Evolutionary conservation across 2,329 filamentous ascomycete genomes (phyloP).

Genomic region (Talaromyces sp.): DNA sequence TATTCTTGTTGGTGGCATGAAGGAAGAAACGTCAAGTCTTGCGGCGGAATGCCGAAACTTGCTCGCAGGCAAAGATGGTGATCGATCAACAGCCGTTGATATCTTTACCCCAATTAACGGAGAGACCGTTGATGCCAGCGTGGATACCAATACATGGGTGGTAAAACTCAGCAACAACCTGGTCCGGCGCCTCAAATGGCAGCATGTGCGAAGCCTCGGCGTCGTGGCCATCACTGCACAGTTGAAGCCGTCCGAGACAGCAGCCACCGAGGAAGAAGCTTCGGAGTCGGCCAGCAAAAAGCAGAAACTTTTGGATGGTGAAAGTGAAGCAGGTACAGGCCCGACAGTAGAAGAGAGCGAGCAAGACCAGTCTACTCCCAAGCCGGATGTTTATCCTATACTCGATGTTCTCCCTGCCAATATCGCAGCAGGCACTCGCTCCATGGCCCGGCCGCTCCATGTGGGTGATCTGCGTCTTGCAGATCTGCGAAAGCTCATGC

Average conservation of each 20-base stretch:
- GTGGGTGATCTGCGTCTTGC: slow-evolving; percentile 89
- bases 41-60: slow-evolving; percentile 75
- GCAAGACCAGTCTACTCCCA: slow-evolving; percentile 21
- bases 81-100: slow-evolving; percentile 12
- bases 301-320: slow-evolving; percentile 44
- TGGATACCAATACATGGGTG: slow-evolving; percentile 96
- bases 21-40: slow-evolving; percentile 70
- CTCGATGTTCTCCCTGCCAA: slow-evolving; percentile 56
- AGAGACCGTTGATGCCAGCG: slow-evolving; percentile 75
- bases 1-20: slow-evolving; percentile 79
- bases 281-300: slow-evolving; percentile 46
- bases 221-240: slow-evolving; percentile 88
- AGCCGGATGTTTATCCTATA: slow-evolving; percentile 41
- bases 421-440: slow-evolving; percentile 67
- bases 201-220: slow-evolving; percentile 81
- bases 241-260: slow-evolving; percentile 48
- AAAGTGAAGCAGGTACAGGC: slow-evolving; percentile 36
- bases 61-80: slow-evolving; percentile 40
- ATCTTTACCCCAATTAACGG: slow-evolving; percentile 81
- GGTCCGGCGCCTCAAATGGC: slow-evolving; percentile 86
- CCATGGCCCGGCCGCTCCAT: slow-evolving; percentile 80
- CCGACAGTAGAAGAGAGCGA: slow-evolving; percentile 17
- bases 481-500: slow-evolving; percentile 80
- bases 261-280: slow-evolving; percentile 29
- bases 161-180: slow-evolving; percentile 83